These are phyloP conservation scores for Nicotiana otophora DNA, from an alignment of 257 asterid species.

Conservation along the genomic window DNA sequence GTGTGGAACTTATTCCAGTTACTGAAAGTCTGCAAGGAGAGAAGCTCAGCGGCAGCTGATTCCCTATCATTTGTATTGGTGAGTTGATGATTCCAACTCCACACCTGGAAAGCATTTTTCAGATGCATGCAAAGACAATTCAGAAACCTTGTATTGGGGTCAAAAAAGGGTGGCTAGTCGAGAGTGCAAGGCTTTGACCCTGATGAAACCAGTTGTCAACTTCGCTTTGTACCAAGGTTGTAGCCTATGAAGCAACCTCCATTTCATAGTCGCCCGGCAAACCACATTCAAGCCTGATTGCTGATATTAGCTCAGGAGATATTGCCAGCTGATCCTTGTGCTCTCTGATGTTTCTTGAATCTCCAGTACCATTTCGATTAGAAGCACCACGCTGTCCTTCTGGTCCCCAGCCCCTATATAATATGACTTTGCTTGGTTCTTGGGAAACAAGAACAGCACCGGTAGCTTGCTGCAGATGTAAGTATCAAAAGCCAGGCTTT, in stretches of 20 bases:
- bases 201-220: background rate
- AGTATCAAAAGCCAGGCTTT: background rate
- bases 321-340: conserved; percentile 20
- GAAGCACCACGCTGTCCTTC: conserved; percentile 28
- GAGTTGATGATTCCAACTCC: background rate
- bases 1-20: background rate
- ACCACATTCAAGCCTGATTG: conserved; percentile 84
- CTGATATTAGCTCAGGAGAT: conserved; percentile 83
- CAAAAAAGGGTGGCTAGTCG: background rate
- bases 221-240: background rate
- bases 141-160: background rate
- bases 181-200: conserved; percentile 3
- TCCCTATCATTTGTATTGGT: background rate
- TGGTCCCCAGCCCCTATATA: conserved; percentile 85
- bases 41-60: background rate
- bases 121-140: background rate
- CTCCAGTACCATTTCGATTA: conserved; percentile 8
- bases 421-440: conserved; percentile 93
- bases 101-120: background rate
- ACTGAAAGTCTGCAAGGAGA: background rate
- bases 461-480: conserved; percentile 69
- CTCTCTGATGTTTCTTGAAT: conserved; percentile 14
- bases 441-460: conserved; percentile 86
- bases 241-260: conserved; percentile 9
- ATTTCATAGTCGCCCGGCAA: conserved; percentile 22